Conservation (phyloP, 345 rosid genomes). For the Murraya paniculata region DNA sequence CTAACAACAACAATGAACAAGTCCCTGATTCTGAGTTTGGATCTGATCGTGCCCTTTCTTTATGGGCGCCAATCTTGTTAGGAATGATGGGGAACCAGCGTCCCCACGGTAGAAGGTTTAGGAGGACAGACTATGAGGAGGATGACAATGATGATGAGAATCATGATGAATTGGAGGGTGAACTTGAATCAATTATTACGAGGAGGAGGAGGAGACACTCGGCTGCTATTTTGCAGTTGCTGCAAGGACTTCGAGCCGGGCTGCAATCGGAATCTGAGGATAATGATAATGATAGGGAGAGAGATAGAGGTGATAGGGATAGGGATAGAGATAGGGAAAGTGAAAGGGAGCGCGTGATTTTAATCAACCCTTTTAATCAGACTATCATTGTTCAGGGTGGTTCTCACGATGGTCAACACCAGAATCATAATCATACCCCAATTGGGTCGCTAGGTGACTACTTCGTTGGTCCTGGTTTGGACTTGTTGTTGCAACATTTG, state of each 20-base stretch:
- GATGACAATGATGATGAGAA: conserved; percentile 47
- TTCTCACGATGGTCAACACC: conserved; percentile 43
- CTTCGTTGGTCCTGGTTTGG: conserved; percentile 79
- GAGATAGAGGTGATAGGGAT: conserved; percentile 31
- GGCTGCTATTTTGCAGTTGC: conserved; percentile 62
- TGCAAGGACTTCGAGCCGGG: conserved; percentile 78
- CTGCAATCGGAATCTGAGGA: conserved; percentile 63
- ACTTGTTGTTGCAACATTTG: conserved; percentile 68
- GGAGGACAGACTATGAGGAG: conserved; percentile 51
- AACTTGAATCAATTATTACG: conserved; percentile 54
- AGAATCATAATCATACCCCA: conserved; percentile 40
- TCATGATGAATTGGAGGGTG: conserved; percentile 53
- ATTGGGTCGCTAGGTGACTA: conserved; percentile 70
- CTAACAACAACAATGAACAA: conserved; percentile 13
- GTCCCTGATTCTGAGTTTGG: conserved; percentile 58
- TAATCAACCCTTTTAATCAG: conserved; percentile 65
- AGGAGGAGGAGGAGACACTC: conserved; percentile 68
- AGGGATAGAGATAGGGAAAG: conserved; percentile 37
- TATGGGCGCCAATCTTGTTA: conserved; percentile 83
- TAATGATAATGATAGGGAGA: conserved; percentile 36
- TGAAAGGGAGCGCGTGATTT: conserved; percentile 39
- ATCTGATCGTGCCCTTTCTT: conserved; percentile 71
- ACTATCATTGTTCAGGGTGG: conserved; percentile 60
- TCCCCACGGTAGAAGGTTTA: conserved; percentile 45
- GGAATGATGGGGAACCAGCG: conserved; percentile 75